Conservation (phyloP, 2,329 filamentous ascomycete genomes). For the Beauveria bassiana region DNA sequence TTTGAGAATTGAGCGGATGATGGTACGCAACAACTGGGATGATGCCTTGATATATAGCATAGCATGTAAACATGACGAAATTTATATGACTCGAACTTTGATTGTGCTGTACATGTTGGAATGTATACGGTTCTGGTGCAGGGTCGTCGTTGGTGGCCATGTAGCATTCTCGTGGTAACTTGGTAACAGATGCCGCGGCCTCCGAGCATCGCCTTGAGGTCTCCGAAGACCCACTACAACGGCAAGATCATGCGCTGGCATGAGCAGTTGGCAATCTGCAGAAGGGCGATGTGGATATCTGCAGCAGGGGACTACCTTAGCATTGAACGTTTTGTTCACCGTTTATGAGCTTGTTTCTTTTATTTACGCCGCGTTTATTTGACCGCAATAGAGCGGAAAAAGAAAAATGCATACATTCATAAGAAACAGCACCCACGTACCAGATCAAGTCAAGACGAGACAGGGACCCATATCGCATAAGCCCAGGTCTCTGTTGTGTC, state of each 20-base stretch:
- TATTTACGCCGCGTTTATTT: not conserved
- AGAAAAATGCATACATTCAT: not conserved
- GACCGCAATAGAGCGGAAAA: too few species aligned
- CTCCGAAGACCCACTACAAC: constrained; percentile 7
- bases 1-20: not conserved
- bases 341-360: not conserved
- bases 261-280: too few species aligned
- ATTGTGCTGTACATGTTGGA: not conserved
- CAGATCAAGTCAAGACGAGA: not conserved
- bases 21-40: not conserved
- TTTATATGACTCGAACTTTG: not conserved
- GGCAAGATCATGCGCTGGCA: not conserved
- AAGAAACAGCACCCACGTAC: not conserved
- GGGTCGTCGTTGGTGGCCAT: not conserved
- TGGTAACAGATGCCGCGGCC: not conserved
- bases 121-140: not conserved
- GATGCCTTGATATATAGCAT: not conserved
- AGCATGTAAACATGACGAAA: not conserved
- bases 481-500: not conserved
- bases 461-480: not conserved
- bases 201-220: constrained; percentile 6
- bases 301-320: not conserved
- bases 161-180: not conserved
- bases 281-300: not conserved
- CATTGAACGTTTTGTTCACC: not conserved